phyloP scores from a whole-genome alignment of 2,329 filamentous ascomycete species.

The Capronia americana region DNA sequence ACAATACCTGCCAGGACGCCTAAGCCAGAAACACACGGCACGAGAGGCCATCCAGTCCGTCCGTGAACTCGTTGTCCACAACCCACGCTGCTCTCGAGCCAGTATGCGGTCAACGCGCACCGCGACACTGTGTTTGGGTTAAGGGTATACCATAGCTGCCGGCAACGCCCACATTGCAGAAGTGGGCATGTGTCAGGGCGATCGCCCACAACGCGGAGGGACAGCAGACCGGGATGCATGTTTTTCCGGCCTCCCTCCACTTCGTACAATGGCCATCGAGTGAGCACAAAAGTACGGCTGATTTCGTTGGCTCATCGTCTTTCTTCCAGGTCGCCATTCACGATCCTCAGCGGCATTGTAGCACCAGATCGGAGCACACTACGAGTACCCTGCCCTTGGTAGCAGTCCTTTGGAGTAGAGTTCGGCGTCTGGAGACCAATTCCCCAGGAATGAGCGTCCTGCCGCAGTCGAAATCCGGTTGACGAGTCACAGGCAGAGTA shows the following conservation, averaged over 20 bases:
- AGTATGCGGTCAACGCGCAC: background rate
- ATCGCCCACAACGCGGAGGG: too few relatives aligned
- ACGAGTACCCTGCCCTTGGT: background rate
- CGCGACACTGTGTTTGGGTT: background rate
- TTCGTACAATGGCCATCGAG: background rate
- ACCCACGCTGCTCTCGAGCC: background rate
- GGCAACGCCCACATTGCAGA: background rate
- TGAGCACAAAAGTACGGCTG: conserved; percentile 14
- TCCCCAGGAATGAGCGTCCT: conserved; percentile 12
- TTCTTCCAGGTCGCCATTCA: background rate
- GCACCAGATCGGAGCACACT: background rate
- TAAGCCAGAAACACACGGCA: background rate
- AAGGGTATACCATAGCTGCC: background rate
- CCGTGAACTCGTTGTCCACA: background rate
- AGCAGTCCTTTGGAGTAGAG: conserved; percentile 15
- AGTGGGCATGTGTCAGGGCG: too few relatives aligned
- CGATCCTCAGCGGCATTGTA: background rate
- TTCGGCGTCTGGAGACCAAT: conserved; percentile 4
- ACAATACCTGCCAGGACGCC: background rate
- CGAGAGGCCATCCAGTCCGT: background rate
- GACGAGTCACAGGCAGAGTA: background rate
- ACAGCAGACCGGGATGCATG: background rate
- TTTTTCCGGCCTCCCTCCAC: background rate
- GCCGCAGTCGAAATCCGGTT: conserved; percentile 4
- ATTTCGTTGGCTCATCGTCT: conserved; percentile 6